Evolutionary conservation across 805 yeast genomes (phyloP), one percentile per base, ranked within the genome.

Genomic region (Maudiozyma bulderi): DNA sequence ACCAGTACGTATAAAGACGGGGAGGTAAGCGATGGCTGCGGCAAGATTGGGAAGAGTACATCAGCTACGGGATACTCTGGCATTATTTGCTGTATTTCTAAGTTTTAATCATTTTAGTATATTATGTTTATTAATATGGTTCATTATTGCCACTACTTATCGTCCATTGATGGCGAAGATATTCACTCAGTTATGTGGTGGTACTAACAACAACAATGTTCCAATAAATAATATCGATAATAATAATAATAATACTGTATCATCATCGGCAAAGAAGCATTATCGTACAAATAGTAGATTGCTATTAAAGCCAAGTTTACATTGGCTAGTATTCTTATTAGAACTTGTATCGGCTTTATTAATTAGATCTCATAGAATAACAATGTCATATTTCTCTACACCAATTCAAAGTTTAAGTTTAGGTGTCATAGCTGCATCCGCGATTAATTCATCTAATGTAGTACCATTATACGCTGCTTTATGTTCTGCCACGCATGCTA

Each of bases 391-490:
- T 46, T 58, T 63, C 43, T 46, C 56, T 11, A 46, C 47, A 7
- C 65, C 64, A 3, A 50, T 61, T 26, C 58, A 63, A 48, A 60
- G 55, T 44, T 49, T 65, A 42, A 60, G 66, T 3, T 51, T 61
- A 38, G 54, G 67, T 8, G 57, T 64, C 1, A 39, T 62, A 26
- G 65, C 68, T 14, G 64, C 69, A 1, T 62, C 65, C n/a, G 52
- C 64, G 53, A 61, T 62, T n/a, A 64, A 61, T 47, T 61, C 62
- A 43, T 64, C 67, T 3, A 50, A 48, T 11, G 61, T 62, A 35
- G 57, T 63, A 26, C 38, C 63, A 32, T 57, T 57, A 45, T 56
- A 54, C 47, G 67, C 68, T 5, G 56, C 63, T 0, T 51, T 61
- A n/a, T 57, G 63, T 44, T 59, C 65, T 7, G 55, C 60, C 4